Percentiles rank a stretch among this genome's conserved stretches.
These are phyloP conservation scores for Penicillium fimorum DNA, from an alignment of 495 filamentous ascomycete genomes.

Conservation along the genomic window DNA sequence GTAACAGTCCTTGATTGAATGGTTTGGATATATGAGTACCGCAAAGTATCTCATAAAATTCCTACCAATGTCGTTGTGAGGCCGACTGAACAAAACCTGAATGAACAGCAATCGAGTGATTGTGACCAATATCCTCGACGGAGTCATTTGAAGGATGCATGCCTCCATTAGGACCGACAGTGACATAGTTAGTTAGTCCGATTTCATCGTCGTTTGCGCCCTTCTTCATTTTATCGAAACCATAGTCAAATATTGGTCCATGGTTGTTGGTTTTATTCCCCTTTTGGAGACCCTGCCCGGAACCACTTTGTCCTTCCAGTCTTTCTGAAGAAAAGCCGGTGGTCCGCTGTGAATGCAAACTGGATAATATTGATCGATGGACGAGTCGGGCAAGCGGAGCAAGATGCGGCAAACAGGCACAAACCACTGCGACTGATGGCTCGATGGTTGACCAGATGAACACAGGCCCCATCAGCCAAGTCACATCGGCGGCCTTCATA, in stretches of 20 bases:
- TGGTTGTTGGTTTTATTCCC: not conserved
- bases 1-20: no score
- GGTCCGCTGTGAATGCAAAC: not conserved
- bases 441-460: slow-evolving; percentile 47
- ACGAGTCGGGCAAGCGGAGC: slow-evolving; percentile 33
- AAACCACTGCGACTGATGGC: slow-evolving; percentile 42
- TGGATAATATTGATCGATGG: slow-evolving; percentile 6
- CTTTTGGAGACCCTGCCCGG: no score
- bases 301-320: not conserved
- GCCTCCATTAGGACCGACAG: not conserved
- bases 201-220: slow-evolving; percentile 20
- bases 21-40: no score
- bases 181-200: slow-evolving; percentile 14
- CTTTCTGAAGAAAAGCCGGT: not conserved
- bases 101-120: slow-evolving; percentile 8
- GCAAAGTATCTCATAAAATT: no score
- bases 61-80: not conserved
- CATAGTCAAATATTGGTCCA: slow-evolving; percentile 18
- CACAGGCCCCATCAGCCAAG: slow-evolving; percentile 39
- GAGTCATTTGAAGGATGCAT: not conserved
- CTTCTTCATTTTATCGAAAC: slow-evolving; percentile 5
- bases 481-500: slow-evolving; percentile 33
- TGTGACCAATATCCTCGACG: not conserved
- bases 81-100: slow-evolving; percentile 9
- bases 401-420: slow-evolving; percentile 43